Percentiles rank a stretch among this genome's conserved stretches.
These are phyloP conservation scores for Globisporangium echinulatum DNA, from an alignment of 352 stramenopile genomes.

Conservation along the genomic window DNA sequence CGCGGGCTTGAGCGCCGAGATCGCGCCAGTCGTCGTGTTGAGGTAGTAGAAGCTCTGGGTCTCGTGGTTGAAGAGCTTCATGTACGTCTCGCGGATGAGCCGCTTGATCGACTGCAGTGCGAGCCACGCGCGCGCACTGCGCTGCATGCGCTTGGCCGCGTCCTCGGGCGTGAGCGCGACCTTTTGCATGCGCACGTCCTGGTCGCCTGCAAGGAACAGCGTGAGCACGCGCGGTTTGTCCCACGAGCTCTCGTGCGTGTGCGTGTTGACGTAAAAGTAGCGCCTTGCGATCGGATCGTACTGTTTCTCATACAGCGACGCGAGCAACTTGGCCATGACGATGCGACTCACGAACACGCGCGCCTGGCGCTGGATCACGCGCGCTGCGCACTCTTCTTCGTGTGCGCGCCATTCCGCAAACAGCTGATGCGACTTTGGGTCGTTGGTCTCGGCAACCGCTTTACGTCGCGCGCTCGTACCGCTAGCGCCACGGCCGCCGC, in stretches of 20 bases:
- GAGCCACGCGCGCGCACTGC: slow-evolving; percentile 28
- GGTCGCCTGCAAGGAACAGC: slow-evolving; percentile 27
- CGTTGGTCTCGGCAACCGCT: slow-evolving; percentile 13
- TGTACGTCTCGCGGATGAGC: slow-evolving; percentile 61
- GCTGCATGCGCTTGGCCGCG: slow-evolving; percentile 46
- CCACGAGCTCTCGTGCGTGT: slow-evolving; percentile 59
- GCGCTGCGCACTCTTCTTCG: slow-evolving; percentile 44
- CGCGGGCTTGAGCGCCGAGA: slow-evolving; percentile 30
- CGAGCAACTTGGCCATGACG: slow-evolving; percentile 29
- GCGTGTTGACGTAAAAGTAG: slow-evolving; percentile 62
- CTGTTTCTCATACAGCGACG: slow-evolving; percentile 46
- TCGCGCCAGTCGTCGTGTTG: slow-evolving; percentile 43
- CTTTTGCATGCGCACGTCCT: slow-evolving; percentile 10
- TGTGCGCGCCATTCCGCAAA: slow-evolving; percentile 50
- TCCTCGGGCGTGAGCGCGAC: slow-evolving; percentile 19
- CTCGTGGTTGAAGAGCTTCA: slow-evolving; percentile 58
- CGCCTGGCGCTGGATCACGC: slow-evolving; percentile 36
- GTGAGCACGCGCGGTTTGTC: slow-evolving; percentile 38
- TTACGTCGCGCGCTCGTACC: slow-evolving; percentile 17
- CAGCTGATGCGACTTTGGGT: slow-evolving; percentile 31
- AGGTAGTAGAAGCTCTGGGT: slow-evolving; percentile 63
- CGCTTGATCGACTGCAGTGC: slow-evolving; percentile 28
- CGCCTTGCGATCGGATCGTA: slow-evolving; percentile 56
- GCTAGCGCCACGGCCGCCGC: slow-evolving; percentile 19
- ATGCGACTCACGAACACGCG: slow-evolving; percentile 32